Conservation (phyloP, 306 rosid species). For the cucumber (Cucumis sativus) region Cucumber_9930_V3 NC_026655.2:140001-140500, state of each 20-base stretch:
- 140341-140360: conserved; percentile 68
- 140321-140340: conserved; percentile 78
- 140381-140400: not conserved
- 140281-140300: conserved; percentile 11
- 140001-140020: not conserved
- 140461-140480: not conserved
- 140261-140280: conserved; percentile 16
- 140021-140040: not conserved
- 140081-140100: not conserved
- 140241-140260: not conserved
- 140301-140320: conserved; percentile 64
- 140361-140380: conserved; percentile 25
- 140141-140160: not conserved
- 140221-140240: not conserved
- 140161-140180: not conserved
- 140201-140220: not conserved
- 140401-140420: not conserved
- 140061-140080: not conserved
- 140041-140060: not conserved
- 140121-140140: conserved; percentile 1
- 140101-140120: not conserved
- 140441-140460: not conserved
- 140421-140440: not conserved
- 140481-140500: not conserved
- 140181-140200: not conserved